Conservation (phyloP, 176 grass and related monocot species). For the Triticum monococcum region DNA sequence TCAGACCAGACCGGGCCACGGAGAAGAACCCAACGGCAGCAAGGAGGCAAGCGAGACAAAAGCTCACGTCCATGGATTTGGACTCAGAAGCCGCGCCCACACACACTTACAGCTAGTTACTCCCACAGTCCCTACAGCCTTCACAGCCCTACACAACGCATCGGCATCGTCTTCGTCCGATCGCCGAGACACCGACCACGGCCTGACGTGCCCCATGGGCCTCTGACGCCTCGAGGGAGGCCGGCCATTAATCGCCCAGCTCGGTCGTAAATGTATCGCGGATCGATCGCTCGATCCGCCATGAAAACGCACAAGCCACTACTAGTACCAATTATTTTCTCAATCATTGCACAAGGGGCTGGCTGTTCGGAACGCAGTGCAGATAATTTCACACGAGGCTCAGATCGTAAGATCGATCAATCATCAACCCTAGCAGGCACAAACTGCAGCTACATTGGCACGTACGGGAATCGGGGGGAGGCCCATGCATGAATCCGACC, state of each 20-base stretch:
- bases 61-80: constrained; percentile 37
- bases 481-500: not conserved
- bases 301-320: not conserved
- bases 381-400: not conserved
- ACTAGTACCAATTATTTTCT: constrained; percentile 1
- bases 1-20: not conserved
- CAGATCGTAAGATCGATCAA: not conserved
- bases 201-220: not conserved
- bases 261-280: not conserved
- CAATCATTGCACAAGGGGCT: constrained; percentile 22
- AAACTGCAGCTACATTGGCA: not conserved
- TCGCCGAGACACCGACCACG: not conserved
- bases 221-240: not conserved
- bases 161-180: not conserved
- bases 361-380: too few species aligned
- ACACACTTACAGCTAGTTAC: not conserved
- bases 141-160: not conserved
- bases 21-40: not conserved
- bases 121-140: not conserved
- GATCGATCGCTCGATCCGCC: not conserved
- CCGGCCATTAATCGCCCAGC: not conserved
- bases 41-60: constrained; percentile 23
- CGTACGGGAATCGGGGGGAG: not conserved
- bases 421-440: not conserved
- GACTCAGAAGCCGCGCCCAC: constrained; percentile 21